A percentile compares a stretch with the other conserved stretches of the same genome.
Evolutionary conservation across 352 stramenopile species (phyloP).

Genomic region (Phytophthora sp.): DNA sequence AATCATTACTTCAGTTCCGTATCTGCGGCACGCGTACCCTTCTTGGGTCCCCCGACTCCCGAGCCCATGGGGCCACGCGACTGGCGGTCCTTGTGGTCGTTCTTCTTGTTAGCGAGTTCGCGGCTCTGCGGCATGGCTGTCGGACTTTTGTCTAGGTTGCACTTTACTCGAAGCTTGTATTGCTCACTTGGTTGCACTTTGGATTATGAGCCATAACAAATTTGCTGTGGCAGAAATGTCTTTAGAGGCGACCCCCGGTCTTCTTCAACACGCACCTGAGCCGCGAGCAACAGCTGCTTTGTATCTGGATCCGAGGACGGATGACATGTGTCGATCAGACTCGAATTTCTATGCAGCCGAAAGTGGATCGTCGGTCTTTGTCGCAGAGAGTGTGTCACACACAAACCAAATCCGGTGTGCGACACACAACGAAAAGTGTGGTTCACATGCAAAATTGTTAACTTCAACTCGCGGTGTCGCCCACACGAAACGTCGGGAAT

Average conservation of each 20-base stretch:
- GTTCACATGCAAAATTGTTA: slow-evolving; percentile 6
- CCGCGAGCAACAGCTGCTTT: not conserved
- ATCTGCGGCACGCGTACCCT: slow-evolving; percentile 42
- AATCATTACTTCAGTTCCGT: slow-evolving; percentile 12
- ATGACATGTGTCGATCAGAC: slow-evolving; percentile 11
- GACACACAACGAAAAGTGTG: slow-evolving; percentile 14
- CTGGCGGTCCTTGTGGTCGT: slow-evolving; percentile 84
- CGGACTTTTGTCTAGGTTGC: not conserved
- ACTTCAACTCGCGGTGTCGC: slow-evolving; percentile 31
- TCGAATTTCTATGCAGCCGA: slow-evolving; percentile 15
- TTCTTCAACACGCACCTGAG: slow-evolving; percentile 7
- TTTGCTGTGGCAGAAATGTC: no score
- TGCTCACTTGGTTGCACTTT: slow-evolving; percentile 33
- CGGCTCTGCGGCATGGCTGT: slow-evolving; percentile 75
- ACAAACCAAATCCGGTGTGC: slow-evolving; percentile 8
- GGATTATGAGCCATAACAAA: slow-evolving; percentile 15
- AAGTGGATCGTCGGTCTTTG: slow-evolving; percentile 11
- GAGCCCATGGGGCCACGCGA: slow-evolving; percentile 67
- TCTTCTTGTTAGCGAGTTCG: slow-evolving; percentile 87
- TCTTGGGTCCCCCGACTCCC: slow-evolving; percentile 57
- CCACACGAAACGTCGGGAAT: slow-evolving; percentile 14
- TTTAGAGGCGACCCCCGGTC: slow-evolving; percentile 17
- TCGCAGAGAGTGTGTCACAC: slow-evolving; percentile 25
- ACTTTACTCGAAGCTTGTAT: slow-evolving; percentile 17
- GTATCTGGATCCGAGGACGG: slow-evolving; percentile 24